Base-by-base conservation (phyloP, 2,329 filamentous ascomycete genomes). In the Fusarium armeniacum region DNA sequence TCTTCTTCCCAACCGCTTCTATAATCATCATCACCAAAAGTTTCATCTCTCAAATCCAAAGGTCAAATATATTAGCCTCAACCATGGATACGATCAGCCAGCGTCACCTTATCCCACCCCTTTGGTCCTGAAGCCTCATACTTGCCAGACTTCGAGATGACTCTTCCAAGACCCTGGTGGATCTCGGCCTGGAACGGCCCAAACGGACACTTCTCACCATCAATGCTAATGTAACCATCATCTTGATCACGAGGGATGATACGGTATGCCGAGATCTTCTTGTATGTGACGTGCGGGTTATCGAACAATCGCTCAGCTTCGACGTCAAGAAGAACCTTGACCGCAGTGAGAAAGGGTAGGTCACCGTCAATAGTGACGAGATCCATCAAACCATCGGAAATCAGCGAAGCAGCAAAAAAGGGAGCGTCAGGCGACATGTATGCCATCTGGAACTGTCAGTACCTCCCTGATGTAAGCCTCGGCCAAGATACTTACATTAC, bases 151-250 rank as follows among this genome's bases (percentile, higher is more conserved):
- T 91, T 93, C 51, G 93, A 93, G 68, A 98, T 83, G n/a, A 95
- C 92, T 6, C 92, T 93, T 1, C 93, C 96, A 26, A 99, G 83
- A 0, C 91, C 92, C 54, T 84, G 87, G 78, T 98, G 93, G 9
- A 98, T 86, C 81, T 99, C 96, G 4, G 90, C 93, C 82, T 99
- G 96, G 77, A 98, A 97, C 0, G 93, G 91, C 73, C 91, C 91
- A 77, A 97, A 98, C 0, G 93, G 92, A 4, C 97, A 85, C 56
- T 87, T 86, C 81, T 99, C 96, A 38, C 96, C 96, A 76, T 98
- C 96, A 70, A 99, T 93, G 78, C 93, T 97, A 77, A 99, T 97
- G 78, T 92, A 96, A 3, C 95, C 95, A 67, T 90, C 86, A 40
- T 87, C 83, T 73, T 90, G 86, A 67, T 91, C 82, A 55, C 88